Base-by-base conservation (phyloP, 441 rosid species). In the Euphorbia schlechtendalii region DNA sequence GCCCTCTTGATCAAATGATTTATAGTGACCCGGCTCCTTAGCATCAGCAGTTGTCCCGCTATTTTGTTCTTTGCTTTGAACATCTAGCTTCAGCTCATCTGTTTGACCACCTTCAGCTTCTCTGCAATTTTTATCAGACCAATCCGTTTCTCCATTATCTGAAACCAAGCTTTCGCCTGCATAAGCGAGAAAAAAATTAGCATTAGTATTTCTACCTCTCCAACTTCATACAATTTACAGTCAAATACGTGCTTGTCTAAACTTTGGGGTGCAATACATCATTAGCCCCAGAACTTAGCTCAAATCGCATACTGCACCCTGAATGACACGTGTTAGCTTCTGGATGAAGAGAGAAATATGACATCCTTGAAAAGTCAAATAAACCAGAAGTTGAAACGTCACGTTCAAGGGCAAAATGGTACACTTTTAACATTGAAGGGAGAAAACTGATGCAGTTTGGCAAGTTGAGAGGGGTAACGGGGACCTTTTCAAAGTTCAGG, bases 1-100 rank as follows among this genome's bases (percentile, higher is more conserved):
- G 74, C 73, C 65, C 68, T 82, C 78, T 71, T 67, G 68, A 62
- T 45, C 65, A 22, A 53, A 49, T 68, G 78, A 67, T 49, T 76
- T 68, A 48, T 51, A 48, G 62, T 58, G 43, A 34, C 77, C 68
- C 51, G 66, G 78, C 71, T 61, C 72, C 38, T 25, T 43, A 48
- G 28, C 10, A 40, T 71, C 69, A 76, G 56, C 71, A 68, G 52
- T 65, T 27, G 63, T 43, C 36, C 49, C 72, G 65, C 38, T 68
- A 63, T 63, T 71, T 40, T 40, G 65, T 67, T 64, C 75, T 52
- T 67, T 63, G 18, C 27, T 21, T 45, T 36, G 67, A 65, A 70
- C n/a, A n/a, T n/a, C 58, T 21, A 66, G 66, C 59, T 56, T 56
- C 56, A 20, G 56, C 53, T 62, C 70, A 51, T 60, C 53, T 34